These are phyloP conservation scores for Alternaria metachromatica DNA, from an alignment of 2,329 filamentous ascomycete genomes.

Conservation along the genomic window DNA sequence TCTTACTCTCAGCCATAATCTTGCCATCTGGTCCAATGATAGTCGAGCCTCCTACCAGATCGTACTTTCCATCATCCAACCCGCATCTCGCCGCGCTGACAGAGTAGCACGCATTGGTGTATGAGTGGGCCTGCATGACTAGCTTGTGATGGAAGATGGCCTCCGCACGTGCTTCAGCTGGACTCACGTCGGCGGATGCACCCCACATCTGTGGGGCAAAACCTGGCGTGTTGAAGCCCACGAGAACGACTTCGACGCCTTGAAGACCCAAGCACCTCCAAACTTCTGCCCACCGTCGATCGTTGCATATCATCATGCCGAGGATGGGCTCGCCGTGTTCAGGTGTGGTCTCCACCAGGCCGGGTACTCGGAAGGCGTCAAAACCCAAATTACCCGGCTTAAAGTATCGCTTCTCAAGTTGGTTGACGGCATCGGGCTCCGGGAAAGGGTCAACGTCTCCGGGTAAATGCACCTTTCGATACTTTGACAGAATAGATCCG, in stretches of 20 bases:
- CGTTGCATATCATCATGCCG: constrained; percentile 64
- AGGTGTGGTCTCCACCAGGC: constrained; percentile 18
- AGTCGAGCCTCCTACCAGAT: constrained; percentile 30
- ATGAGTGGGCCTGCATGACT: constrained; percentile 59
- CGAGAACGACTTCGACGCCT: constrained; percentile 52
- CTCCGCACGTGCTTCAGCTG: constrained; percentile 52
- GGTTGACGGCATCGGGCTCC: constrained; percentile 56
- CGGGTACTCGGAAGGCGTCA: constrained; percentile 36
- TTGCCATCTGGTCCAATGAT: constrained; percentile 56
- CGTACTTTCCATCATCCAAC: constrained; percentile 56
- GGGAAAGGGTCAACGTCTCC: constrained; percentile 25
- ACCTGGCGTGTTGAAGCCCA: constrained; percentile 54
- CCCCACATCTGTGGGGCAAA: constrained; percentile 54
- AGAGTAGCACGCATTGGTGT: constrained; percentile 60
- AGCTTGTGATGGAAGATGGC: constrained; percentile 60
- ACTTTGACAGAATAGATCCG: constrained; percentile 25
- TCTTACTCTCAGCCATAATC: constrained; percentile 56
- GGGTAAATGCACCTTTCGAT: constrained; percentile 28
- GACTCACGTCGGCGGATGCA: neutral
- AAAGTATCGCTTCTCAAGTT: constrained; percentile 64
- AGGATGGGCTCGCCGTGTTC: constrained; percentile 57
- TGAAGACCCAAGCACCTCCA: constrained; percentile 61
- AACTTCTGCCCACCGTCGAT: constrained; percentile 59
- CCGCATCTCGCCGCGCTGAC: constrained; percentile 58
- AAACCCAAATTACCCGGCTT: constrained; percentile 60